Conservation (phyloP, 2,329 filamentous ascomycete species). For the Orbilia quercus region DNA sequence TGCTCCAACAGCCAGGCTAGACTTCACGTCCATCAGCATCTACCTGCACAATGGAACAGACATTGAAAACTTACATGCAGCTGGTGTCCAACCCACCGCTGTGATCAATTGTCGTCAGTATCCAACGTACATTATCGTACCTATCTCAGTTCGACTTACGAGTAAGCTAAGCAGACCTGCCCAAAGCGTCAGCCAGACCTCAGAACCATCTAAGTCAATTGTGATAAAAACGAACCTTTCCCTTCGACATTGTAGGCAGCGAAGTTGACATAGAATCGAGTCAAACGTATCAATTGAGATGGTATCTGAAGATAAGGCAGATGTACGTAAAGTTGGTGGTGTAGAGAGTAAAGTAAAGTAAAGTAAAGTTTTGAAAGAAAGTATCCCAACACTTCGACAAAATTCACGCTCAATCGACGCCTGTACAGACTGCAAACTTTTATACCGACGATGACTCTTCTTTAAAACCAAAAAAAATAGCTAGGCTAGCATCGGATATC, state of each 20-base stretch:
- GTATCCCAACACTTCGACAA: background rate
- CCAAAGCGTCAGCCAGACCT: background rate
- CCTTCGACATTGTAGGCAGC: conserved; percentile 49
- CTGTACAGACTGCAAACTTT: conserved; percentile 4
- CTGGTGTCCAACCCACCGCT: conserved; percentile 66
- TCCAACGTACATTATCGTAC: background rate
- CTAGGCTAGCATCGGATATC: conserved; percentile 55
- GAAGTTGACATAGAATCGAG: conserved; percentile 36
- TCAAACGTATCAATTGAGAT: background rate
- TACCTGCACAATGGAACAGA: conserved; percentile 27
- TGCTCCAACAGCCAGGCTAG: conserved; percentile 64
- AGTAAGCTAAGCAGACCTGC: conserved; percentile 65
- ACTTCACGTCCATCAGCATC: conserved; percentile 37
- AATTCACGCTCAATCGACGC: conserved; percentile 10
- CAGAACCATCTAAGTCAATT: background rate
- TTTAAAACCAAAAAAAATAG: conserved; percentile 14
- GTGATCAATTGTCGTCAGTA: conserved; percentile 37
- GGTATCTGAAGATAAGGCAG: background rate
- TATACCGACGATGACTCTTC: conserved; percentile 53
- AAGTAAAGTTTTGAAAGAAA: conserved; percentile 6
- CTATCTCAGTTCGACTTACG: conserved; percentile 57
- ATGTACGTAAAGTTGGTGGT: background rate
- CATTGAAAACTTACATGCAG: conserved; percentile 64
- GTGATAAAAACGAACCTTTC: conserved; percentile 35
- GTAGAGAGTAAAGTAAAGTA: background rate